These are phyloP conservation scores for Diatrype stigma DNA, from an alignment of 2,329 filamentous ascomycete species.

Conservation along the genomic window DNA sequence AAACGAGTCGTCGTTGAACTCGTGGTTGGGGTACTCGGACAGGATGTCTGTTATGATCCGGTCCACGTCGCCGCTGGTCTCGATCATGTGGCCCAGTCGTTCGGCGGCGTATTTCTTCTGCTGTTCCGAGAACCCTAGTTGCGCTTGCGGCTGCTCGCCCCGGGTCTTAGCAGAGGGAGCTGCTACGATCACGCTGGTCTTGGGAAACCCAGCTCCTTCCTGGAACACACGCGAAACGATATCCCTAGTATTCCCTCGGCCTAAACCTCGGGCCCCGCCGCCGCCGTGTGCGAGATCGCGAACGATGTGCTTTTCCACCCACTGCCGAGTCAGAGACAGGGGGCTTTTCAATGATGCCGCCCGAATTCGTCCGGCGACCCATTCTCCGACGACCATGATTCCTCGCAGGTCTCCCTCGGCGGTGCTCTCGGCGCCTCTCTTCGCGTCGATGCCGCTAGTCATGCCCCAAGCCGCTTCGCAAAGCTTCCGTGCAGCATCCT, in stretches of 20 bases:
- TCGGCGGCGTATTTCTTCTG: constrained; percentile 69
- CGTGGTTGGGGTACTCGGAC: constrained; percentile 75
- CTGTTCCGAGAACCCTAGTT: constrained; percentile 68
- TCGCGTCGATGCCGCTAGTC: constrained; percentile 64
- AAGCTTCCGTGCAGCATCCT: constrained; percentile 79
- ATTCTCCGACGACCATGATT: constrained; percentile 82
- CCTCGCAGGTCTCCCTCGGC: constrained; percentile 72
- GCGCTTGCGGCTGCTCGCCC: constrained; percentile 52
- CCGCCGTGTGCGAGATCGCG: constrained; percentile 66
- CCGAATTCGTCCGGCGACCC: constrained; percentile 71
- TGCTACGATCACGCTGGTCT: constrained; percentile 41
- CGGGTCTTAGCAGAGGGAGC: constrained; percentile 39
- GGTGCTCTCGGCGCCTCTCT: constrained; percentile 63
- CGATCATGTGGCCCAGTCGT: constrained; percentile 69
- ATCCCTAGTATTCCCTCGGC: constrained; percentile 68
- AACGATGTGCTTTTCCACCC: constrained; percentile 71
- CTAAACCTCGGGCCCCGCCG: constrained; percentile 66
- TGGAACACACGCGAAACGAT: constrained; percentile 76
- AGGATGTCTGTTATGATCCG: constrained; percentile 82
- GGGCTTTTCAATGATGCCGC: constrained; percentile 39
- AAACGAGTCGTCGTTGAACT: constrained; percentile 89
- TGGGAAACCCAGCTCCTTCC: constrained; percentile 74
- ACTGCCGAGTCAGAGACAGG: constrained; percentile 62
- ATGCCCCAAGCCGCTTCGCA: constrained; percentile 84
- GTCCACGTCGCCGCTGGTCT: constrained; percentile 74